Conservation (phyloP, 441 rosid genomes). For the Capsella rubella region DNA sequence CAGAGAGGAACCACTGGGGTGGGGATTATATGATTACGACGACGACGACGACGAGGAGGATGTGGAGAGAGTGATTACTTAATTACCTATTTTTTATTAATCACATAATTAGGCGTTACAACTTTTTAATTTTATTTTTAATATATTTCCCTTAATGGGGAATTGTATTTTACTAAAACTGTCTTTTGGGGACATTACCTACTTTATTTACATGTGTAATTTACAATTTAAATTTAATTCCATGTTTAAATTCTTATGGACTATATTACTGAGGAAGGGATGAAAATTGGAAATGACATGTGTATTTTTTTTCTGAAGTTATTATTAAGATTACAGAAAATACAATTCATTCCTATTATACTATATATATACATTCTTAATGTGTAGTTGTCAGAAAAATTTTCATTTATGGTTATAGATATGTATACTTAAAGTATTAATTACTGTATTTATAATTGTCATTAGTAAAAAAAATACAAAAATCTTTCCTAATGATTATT, state of each 20-base stretch:
- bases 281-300: no score
- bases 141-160: background rate
- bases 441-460: no score
- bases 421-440: no score
- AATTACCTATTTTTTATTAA: background rate
- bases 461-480: no score
- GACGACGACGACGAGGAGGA: background rate
- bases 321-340: background rate
- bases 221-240: background rate
- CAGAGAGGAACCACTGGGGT: background rate
- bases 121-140: background rate
- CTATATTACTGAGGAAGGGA: no score
- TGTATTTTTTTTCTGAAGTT: background rate
- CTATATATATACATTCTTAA: background rate
- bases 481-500: no score
- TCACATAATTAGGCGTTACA: background rate
- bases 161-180: background rate
- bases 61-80: background rate
- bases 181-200: background rate
- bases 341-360: background rate
- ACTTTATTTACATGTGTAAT: background rate
- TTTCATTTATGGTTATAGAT: no score
- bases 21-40: slow-evolving; percentile 1
- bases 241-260: no score
- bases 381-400: background rate